A percentile compares a stretch with the other conserved stretches of the same genome.
phyloP scores from a whole-genome alignment of 2,329 filamentous ascomycete species.

The Cordyceps pruinosa region DNA sequence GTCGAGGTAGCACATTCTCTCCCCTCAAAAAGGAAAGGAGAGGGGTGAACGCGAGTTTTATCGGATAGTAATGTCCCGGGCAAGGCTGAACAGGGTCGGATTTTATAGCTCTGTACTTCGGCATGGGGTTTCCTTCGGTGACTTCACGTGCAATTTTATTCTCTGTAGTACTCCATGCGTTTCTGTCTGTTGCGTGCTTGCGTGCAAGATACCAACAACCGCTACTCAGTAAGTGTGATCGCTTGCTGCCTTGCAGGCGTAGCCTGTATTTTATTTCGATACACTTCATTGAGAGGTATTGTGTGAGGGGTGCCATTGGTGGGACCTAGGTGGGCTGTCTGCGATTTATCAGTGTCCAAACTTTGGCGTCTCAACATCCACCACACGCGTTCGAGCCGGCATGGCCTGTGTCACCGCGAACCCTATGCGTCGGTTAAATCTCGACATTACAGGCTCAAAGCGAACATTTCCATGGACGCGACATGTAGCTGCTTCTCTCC shows the following conservation, averaged over 20 bases:
- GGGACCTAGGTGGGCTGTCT: not conserved
- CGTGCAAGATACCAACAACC: no score
- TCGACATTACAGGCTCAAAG: not conserved
- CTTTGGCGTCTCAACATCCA: not conserved
- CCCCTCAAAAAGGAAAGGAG: conserved; percentile 65
- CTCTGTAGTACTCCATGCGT: no score
- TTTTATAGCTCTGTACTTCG: no score
- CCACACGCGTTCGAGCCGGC: not conserved
- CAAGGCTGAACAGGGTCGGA: no score
- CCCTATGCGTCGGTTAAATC: not conserved
- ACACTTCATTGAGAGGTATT: no score
- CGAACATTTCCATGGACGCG: not conserved
- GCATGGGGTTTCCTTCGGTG: not conserved
- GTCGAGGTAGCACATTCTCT: conserved; percentile 52
- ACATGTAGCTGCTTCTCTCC: not conserved
- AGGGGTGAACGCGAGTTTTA: conserved; percentile 54
- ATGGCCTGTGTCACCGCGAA: not conserved
- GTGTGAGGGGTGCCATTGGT: no score
- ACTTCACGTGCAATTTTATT: not conserved
- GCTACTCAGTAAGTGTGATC: no score
- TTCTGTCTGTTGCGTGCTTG: no score
- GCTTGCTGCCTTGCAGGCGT: no score
- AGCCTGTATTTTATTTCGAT: no score
- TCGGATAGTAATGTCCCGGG: conserved; percentile 30
- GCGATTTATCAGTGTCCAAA: not conserved